phyloP scores from a whole-genome alignment of 2,329 filamentous ascomycete genomes.

The Pezicula radicicola region DNA sequence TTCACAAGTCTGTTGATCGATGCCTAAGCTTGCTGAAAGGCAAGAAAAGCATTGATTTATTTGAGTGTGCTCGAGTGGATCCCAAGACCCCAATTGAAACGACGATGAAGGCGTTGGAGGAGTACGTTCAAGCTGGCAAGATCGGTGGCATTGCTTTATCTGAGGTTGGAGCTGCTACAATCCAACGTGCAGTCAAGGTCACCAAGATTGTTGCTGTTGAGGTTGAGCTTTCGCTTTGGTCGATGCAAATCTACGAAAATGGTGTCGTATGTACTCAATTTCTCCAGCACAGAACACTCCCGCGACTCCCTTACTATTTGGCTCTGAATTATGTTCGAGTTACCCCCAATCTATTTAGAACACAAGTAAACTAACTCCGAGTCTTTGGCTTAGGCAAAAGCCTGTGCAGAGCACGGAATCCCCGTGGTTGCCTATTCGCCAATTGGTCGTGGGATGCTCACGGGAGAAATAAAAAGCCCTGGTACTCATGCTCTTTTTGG shows the following conservation, averaged over 20 bases:
- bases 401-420: constrained; percentile 62
- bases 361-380: too few relatives aligned
- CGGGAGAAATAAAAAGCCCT: constrained; percentile 38
- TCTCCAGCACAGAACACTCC: too few relatives aligned
- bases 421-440: constrained; percentile 73
- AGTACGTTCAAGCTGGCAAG: constrained; percentile 38
- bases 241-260: constrained; percentile 32
- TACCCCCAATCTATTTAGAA: too few relatives aligned
- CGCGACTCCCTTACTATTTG: too few relatives aligned
- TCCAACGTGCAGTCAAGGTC: constrained; percentile 35
- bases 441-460: constrained; percentile 59
- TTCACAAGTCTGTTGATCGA: constrained; percentile 57
- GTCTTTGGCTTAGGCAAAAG: constrained; percentile 21
- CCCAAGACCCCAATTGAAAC: constrained; percentile 37
- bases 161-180: constrained; percentile 39
- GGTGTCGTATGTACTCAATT: constrained; percentile 24
- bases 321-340: too few relatives aligned
- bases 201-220: constrained; percentile 43
- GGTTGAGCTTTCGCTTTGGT: constrained; percentile 41
- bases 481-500: too few relatives aligned
- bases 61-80: constrained; percentile 50
- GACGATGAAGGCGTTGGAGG: constrained; percentile 25
- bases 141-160: constrained; percentile 41
- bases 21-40: constrained; percentile 45
- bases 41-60: constrained; percentile 52